Evolutionary conservation across 257 asterid genomes (phyloP).

Genomic region (Penstemon barbatus): DNA sequence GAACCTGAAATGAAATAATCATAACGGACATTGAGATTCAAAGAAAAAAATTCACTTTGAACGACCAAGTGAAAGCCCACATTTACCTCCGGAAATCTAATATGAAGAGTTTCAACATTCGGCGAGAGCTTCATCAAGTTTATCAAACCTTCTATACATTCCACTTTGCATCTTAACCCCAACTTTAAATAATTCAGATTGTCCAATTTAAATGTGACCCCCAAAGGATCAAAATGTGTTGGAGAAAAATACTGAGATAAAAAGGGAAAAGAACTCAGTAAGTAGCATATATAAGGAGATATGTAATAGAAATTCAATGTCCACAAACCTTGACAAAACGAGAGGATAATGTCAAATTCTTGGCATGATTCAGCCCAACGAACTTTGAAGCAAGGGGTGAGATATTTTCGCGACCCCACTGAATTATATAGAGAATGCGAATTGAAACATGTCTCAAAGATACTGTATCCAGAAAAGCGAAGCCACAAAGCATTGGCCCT

Average conservation of each 20-base stretch:
- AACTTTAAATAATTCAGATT: constrained; percentile 22
- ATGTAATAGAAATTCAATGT: constrained; percentile 9
- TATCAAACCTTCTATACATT: constrained; percentile 28
- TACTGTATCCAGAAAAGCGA: neutral
- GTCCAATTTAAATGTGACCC: constrained; percentile 27
- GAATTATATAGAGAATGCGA: constrained; percentile 25
- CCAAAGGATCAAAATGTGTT: neutral
- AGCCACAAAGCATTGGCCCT: too few species aligned
- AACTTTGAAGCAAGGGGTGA: constrained; percentile 24
- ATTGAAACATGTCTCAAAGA: constrained; percentile 22
- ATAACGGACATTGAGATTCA: neutral
- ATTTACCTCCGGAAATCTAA: constrained; percentile 31
- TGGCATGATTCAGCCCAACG: constrained; percentile 27
- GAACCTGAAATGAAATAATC: neutral
- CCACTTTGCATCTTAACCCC: constrained; percentile 26
- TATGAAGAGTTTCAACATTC: constrained; percentile 29
- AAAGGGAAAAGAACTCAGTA: neutral
- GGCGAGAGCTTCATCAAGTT: constrained; percentile 29
- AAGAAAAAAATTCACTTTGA: neutral
- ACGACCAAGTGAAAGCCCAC: neutral
- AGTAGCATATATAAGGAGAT: constrained; percentile 16
- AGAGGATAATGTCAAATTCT: constrained; percentile 30
- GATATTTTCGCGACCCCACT: constrained; percentile 9
- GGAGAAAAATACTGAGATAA: constrained; percentile 27
- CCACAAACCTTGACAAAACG: constrained; percentile 33